phyloP scores from a whole-genome alignment of 129 eudicot genomes.

The Arctium minus region DNA sequence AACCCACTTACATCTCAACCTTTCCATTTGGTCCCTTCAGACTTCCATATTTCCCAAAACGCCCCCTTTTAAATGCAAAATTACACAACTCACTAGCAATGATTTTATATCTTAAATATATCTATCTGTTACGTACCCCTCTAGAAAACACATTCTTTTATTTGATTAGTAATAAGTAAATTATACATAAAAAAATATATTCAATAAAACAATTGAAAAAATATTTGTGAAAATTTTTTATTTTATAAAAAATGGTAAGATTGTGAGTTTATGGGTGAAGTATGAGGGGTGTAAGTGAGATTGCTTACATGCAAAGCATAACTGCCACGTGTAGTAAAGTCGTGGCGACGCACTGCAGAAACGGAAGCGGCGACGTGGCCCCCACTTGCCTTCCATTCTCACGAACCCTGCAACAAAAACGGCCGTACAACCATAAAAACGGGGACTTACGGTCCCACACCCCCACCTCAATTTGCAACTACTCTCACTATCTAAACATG shows the following conservation, averaged over 20 bases:
- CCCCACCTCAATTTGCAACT: not conserved
- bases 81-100: not conserved
- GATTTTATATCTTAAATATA: not conserved
- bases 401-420: slow-evolving; percentile 15
- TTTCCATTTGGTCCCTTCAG: not conserved
- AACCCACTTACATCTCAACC: not conserved
- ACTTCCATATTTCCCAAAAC: not conserved
- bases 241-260: not conserved
- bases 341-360: slow-evolving; percentile 29
- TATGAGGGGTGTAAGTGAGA: not conserved
- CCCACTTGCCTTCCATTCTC: slow-evolving; percentile 34
- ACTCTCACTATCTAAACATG: not conserved
- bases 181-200: no score
- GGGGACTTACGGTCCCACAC: slow-evolving; percentile 2
- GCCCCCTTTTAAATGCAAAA: not conserved
- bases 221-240: no score
- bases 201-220: no score
- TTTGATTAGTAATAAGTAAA: no score
- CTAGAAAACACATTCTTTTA: no score
- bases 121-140: no score
- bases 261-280: not conserved
- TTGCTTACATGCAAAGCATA: slow-evolving; percentile 29
- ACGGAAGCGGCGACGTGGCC: slow-evolving; percentile 37
- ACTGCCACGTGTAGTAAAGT: slow-evolving; percentile 33
- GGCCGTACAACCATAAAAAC: slow-evolving; percentile 30